These are phyloP conservation scores for Diaporthe sp. DNA, from an alignment of 2,329 filamentous ascomycete species.

Conservation along the genomic window DNA sequence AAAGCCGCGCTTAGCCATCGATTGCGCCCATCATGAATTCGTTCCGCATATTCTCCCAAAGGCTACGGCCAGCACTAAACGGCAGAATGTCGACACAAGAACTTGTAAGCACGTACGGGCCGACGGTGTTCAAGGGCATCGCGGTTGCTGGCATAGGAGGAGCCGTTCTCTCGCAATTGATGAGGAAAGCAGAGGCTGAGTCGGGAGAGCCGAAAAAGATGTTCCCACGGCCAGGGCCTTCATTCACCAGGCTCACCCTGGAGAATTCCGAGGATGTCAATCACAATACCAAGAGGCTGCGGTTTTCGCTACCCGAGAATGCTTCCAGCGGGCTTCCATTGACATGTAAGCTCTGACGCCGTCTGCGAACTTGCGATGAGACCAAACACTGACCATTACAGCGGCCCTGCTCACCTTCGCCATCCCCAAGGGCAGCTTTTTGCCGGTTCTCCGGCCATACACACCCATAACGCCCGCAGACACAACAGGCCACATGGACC, in stretches of 20 bases:
- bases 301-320: slow-evolving; percentile 64
- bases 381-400: slow-evolving; percentile 36
- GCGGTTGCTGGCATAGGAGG: slow-evolving; percentile 30
- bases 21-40: slow-evolving; percentile 15
- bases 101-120: slow-evolving; percentile 23
- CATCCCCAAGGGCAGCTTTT: slow-evolving; percentile 65
- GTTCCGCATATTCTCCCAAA: slow-evolving; percentile 29
- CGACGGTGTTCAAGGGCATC: slow-evolving; percentile 27
- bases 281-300: slow-evolving; percentile 67
- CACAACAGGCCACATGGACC: slow-evolving; percentile 67
- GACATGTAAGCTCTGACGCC: slow-evolving; percentile 51
- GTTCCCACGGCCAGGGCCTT: slow-evolving; percentile 43
- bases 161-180: slow-evolving; percentile 27
- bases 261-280: slow-evolving; percentile 64
- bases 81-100: slow-evolving; percentile 31
- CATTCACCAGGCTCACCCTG: slow-evolving; percentile 59
- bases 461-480: slow-evolving; percentile 68
- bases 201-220: slow-evolving; percentile 24
- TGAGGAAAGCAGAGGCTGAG: slow-evolving; percentile 25
- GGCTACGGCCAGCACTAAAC: slow-evolving; percentile 26
- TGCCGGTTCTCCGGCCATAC: slow-evolving; percentile 73
- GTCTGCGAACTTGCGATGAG: neutral
- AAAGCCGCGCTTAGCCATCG: neutral
- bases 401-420: slow-evolving; percentile 69
- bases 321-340: slow-evolving; percentile 60